A percentile compares a stretch with the other conserved stretches of the same genome.
Conservation (phyloP, 768 basidiomycete genomes). For the Psilocybe cyanescens region DNA sequence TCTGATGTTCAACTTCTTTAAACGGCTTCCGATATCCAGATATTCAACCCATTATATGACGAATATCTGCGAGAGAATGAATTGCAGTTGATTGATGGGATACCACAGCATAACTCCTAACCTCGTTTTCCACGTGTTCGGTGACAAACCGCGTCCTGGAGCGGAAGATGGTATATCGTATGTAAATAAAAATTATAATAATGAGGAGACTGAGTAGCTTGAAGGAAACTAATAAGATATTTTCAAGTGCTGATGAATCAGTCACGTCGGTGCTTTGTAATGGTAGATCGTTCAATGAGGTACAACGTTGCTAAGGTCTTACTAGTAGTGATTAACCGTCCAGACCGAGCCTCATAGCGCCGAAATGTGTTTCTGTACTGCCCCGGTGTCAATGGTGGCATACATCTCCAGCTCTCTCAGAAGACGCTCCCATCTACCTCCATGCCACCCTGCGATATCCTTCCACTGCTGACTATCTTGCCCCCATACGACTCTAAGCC, state of each 20-base stretch:
- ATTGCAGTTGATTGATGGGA: background rate
- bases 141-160: background rate
- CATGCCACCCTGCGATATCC: conserved; percentile 17
- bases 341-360: background rate
- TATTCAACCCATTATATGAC: conserved; percentile 45
- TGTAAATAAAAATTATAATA: background rate
- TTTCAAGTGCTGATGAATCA: too few relatives aligned
- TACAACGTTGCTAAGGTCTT: too few relatives aligned
- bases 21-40: conserved; percentile 40
- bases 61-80: background rate
- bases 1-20: conserved; percentile 33
- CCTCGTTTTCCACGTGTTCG: conserved; percentile 6
- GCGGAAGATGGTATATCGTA: conserved; percentile 1
- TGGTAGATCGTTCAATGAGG: too few relatives aligned
- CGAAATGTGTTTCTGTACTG: background rate
- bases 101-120: background rate
- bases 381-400: background rate
- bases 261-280: too few relatives aligned
- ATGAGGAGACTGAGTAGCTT: too few relatives aligned
- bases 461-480: conserved; percentile 19
- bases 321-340: background rate
- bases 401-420: conserved; percentile 13
- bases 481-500: conserved; percentile 10
- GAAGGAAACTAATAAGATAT: too few relatives aligned
- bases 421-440: conserved; percentile 14